These are phyloP conservation scores for Colletotrichum agaves DNA, from an alignment of 2,329 filamentous ascomycete species.

Conservation along the genomic window DNA sequence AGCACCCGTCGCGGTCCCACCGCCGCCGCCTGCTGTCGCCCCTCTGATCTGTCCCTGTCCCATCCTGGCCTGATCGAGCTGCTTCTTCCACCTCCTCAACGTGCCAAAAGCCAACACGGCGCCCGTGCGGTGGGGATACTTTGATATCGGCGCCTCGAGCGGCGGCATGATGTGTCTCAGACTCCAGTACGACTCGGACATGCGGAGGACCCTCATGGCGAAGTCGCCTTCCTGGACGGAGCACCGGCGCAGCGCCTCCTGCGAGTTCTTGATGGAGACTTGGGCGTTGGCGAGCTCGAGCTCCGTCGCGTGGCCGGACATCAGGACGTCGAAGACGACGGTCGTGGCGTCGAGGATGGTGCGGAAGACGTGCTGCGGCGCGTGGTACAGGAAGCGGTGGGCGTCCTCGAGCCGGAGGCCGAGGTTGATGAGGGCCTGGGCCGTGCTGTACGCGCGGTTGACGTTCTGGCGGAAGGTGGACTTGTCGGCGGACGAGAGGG, in stretches of 20 bases:
- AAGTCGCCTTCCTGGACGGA: slow-evolving; percentile 62
- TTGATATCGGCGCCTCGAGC: slow-evolving; percentile 52
- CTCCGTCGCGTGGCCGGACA: slow-evolving; percentile 44
- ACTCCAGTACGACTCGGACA: slow-evolving; percentile 62
- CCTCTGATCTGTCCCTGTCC: neutral
- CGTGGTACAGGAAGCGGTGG: slow-evolving; percentile 54
- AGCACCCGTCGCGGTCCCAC: slow-evolving; percentile 26
- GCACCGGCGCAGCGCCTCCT: slow-evolving; percentile 51
- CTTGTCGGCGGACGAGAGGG: slow-evolving; percentile 50
- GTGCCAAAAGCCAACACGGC: slow-evolving; percentile 63
- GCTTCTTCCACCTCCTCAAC: slow-evolving; percentile 57
- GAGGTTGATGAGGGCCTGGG: slow-evolving; percentile 56
- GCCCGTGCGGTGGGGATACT: slow-evolving; percentile 58
- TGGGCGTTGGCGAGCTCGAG: slow-evolving; percentile 36
- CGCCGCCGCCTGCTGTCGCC: slow-evolving; percentile 4
- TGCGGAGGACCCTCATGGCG: slow-evolving; percentile 54
- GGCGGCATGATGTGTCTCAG: slow-evolving; percentile 51
- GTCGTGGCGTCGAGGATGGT: slow-evolving; percentile 54
- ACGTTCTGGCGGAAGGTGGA: slow-evolving; percentile 56
- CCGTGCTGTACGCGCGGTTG: slow-evolving; percentile 59
- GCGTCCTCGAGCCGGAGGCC: slow-evolving; percentile 42
- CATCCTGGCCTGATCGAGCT: slow-evolving; percentile 49
- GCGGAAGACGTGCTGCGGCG: slow-evolving; percentile 62
- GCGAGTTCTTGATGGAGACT: slow-evolving; percentile 32
- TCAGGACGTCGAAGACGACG: slow-evolving; percentile 49